These are phyloP conservation scores for Trifolium subterraneum DNA, from an alignment of 306 rosid species.

Conservation along the genomic window DNA sequence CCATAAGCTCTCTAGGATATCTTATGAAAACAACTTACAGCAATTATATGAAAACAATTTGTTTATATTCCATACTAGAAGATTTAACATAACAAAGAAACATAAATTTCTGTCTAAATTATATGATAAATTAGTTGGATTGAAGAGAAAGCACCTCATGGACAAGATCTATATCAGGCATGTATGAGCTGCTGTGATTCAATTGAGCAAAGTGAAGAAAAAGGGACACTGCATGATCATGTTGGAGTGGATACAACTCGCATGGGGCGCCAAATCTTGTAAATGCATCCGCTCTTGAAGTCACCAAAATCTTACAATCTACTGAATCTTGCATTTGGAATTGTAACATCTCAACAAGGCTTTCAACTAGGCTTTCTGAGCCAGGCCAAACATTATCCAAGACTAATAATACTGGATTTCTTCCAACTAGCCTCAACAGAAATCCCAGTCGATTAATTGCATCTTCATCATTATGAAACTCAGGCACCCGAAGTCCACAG, in stretches of 20 bases:
- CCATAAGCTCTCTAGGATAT: too few species aligned
- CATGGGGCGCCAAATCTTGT: slow-evolving; percentile 40
- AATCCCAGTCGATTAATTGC: slow-evolving; percentile 40
- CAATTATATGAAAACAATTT: not conserved
- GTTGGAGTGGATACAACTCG: slow-evolving; percentile 42
- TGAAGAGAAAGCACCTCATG: slow-evolving; percentile 47
- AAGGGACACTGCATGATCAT: not conserved
- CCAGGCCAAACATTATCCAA: slow-evolving; percentile 70
- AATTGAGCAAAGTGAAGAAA: not conserved
- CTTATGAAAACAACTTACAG: too few species aligned
- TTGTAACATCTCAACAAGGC: too few species aligned
- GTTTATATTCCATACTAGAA: not conserved
- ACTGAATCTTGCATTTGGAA: too few species aligned
- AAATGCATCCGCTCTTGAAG: slow-evolving; percentile 55
- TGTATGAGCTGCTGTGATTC: not conserved
- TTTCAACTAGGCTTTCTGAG: slow-evolving; percentile 50
- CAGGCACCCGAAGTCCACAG: slow-evolving; percentile 37
- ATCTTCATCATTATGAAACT: slow-evolving; percentile 46
- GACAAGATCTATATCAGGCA: slow-evolving; percentile 41
- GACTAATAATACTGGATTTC: slow-evolving; percentile 52
- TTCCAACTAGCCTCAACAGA: slow-evolving; percentile 37
- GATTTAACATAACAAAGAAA: slow-evolving; percentile 6
- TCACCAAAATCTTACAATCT: slow-evolving; percentile 20
- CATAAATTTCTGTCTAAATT: slow-evolving; percentile 6
- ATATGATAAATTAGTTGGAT: too few species aligned